Evolutionary conservation across 768 basidiomycete species (phyloP).

Genomic region (Tephrocybe sp.): DNA sequence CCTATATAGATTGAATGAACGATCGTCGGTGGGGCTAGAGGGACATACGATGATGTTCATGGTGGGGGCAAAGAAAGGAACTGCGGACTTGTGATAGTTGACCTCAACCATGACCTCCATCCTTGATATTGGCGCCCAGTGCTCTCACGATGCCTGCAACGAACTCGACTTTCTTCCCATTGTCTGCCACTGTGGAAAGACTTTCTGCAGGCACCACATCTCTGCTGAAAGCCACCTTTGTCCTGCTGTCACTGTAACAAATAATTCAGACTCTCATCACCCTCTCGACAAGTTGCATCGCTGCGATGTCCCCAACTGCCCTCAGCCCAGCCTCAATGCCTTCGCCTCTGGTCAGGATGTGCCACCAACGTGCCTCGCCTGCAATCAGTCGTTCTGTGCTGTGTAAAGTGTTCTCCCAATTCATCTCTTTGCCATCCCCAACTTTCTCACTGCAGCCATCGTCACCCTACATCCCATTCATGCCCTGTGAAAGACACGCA

Average conservation of each 20-base stretch:
- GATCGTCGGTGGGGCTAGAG: background rate
- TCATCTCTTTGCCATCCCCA: constrained; percentile 12
- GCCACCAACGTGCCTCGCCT: constrained; percentile 47
- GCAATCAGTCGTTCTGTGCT: constrained; percentile 62
- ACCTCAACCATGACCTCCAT: constrained; percentile 32
- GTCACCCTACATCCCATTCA: constrained; percentile 60
- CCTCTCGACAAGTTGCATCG: constrained; percentile 36
- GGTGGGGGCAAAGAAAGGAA: constrained; percentile 24
- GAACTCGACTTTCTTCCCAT: constrained; percentile 79
- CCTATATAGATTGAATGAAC: constrained; percentile 45
- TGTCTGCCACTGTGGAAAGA: constrained; percentile 54
- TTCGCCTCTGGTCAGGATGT: constrained; percentile 27
- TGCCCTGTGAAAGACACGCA: constrained; percentile 36
- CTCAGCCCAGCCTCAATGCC: constrained; percentile 52
- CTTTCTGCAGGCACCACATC: constrained; percentile 69
- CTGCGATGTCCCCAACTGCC: constrained; percentile 54
- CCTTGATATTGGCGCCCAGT: constrained; percentile 62
- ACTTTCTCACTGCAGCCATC: constrained; percentile 47
- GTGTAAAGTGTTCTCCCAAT: constrained; percentile 37
- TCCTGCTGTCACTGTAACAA: constrained; percentile 14
- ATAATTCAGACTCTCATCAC: constrained; percentile 4
- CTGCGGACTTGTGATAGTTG: constrained; percentile 4
- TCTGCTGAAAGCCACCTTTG: constrained; percentile 63
- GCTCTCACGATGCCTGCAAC: constrained; percentile 59
- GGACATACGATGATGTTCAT: constrained; percentile 80